These are phyloP conservation scores for Biscogniauxia mediterranea DNA, from an alignment of 2,329 filamentous ascomycete species.

Conservation along the genomic window DNA sequence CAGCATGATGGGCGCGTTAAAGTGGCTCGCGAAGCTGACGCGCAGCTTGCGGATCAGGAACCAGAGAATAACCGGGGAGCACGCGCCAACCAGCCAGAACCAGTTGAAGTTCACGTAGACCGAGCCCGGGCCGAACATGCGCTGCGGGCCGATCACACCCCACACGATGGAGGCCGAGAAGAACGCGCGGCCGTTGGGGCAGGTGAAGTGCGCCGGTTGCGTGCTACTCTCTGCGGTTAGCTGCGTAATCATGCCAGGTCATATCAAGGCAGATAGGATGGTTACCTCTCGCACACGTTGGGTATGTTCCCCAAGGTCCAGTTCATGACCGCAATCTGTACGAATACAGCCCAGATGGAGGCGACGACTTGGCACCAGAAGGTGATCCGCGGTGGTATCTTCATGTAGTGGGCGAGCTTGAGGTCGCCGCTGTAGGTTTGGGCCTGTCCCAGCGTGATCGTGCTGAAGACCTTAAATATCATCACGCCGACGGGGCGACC, in stretches of 20 bases:
- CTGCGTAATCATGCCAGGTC: slow-evolving; percentile 17
- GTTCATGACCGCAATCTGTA: slow-evolving; percentile 48
- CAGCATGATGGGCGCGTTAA: slow-evolving; percentile 58
- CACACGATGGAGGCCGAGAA: slow-evolving; percentile 56
- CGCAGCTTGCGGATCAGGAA: slow-evolving; percentile 42
- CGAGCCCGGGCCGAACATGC: slow-evolving; percentile 52
- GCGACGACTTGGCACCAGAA: slow-evolving; percentile 51
- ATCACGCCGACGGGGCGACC: slow-evolving; percentile 55
- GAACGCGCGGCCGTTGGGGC: slow-evolving; percentile 40
- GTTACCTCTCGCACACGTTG: slow-evolving; percentile 39
- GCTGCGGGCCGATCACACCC: slow-evolving; percentile 55
- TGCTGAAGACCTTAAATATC: slow-evolving; percentile 53
- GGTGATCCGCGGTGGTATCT: slow-evolving; percentile 44
- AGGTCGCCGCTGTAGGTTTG: slow-evolving; percentile 35
- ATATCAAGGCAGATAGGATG: slow-evolving; percentile 8
- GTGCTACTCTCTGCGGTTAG: slow-evolving; percentile 34
- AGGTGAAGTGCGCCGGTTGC: slow-evolving; percentile 43
- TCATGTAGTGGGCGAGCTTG: slow-evolving; percentile 40
- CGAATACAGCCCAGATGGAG: slow-evolving; percentile 46
- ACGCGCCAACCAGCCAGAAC: slow-evolving; percentile 53
- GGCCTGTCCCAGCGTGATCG: slow-evolving; percentile 37
- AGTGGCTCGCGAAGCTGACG: slow-evolving; percentile 42
- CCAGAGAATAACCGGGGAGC: slow-evolving; percentile 49
- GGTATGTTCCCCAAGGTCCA: slow-evolving; percentile 47
- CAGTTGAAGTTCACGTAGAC: slow-evolving; percentile 51